Evolutionary conservation across 2,329 filamentous ascomycete species (phyloP).

Genomic region (Penicillium palitans): DNA sequence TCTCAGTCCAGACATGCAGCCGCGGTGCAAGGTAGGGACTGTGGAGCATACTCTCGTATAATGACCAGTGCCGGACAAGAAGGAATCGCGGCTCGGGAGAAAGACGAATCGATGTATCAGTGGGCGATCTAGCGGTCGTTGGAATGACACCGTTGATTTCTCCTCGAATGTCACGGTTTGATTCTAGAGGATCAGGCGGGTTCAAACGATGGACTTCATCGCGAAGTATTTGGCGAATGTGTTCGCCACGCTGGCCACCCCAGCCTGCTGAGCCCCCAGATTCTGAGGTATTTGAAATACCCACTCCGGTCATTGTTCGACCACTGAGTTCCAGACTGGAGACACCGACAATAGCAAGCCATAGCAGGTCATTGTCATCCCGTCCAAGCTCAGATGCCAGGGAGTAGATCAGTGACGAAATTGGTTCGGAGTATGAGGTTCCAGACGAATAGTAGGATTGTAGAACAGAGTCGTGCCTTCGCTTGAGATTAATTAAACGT

Average conservation of each 20-base stretch:
- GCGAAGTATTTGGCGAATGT: conserved; percentile 79
- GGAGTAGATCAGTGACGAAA: conserved; percentile 92
- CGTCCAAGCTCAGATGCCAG: conserved; percentile 91
- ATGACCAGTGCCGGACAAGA: conserved; percentile 90
- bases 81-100: conserved; percentile 93
- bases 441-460: conserved; percentile 83
- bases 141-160: conserved; percentile 81
- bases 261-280: conserved; percentile 64
- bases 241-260: conserved; percentile 78
- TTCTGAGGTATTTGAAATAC: conserved; percentile 58
- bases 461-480: conserved; percentile 73
- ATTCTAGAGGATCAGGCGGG: conserved; percentile 64
- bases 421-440: conserved; percentile 89
- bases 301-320: conserved; percentile 76
- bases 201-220: conserved; percentile 95
- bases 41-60: conserved; percentile 98
- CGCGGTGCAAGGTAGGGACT: conserved; percentile 91
- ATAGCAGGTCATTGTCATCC: conserved; percentile 94
- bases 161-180: conserved; percentile 60
- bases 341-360: conserved; percentile 91
- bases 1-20: conserved; percentile 91
- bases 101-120: conserved; percentile 86
- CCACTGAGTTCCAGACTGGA: conserved; percentile 93
- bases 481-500: conserved; percentile 71
- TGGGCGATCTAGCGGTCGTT: conserved; percentile 82